Percentiles rank a stretch among this genome's conserved stretches.
These are phyloP conservation scores for Protomyces inundatus DNA, from an alignment of 1,139 yeast genomes.

Conservation along the genomic window DNA sequence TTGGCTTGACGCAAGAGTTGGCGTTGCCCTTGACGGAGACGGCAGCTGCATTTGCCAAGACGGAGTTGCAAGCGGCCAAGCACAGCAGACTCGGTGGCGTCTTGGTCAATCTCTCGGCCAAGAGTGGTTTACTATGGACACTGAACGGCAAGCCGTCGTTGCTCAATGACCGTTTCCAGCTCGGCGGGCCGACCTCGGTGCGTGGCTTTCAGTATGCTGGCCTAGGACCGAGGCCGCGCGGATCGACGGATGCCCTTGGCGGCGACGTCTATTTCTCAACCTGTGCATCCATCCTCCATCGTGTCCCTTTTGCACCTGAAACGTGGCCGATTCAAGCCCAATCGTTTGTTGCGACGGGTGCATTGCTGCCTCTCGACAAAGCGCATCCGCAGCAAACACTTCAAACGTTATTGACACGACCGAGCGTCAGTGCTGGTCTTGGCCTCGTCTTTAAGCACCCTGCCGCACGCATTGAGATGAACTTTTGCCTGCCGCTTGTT, in stretches of 20 bases:
- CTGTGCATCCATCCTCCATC: slow-evolving; percentile 63
- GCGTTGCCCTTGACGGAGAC: slow-evolving; percentile 43
- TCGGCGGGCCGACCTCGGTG: slow-evolving; percentile 83
- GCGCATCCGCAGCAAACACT: slow-evolving; percentile 25
- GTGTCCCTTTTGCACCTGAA: slow-evolving; percentile 53
- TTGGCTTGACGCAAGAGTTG: slow-evolving; percentile 55
- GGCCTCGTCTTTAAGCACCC: slow-evolving; percentile 73
- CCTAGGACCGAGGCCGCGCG: slow-evolving; percentile 65
- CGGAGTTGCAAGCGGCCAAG: slow-evolving; percentile 31
- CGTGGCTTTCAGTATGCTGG: slow-evolving; percentile 74
- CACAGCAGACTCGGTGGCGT: slow-evolving; percentile 34
- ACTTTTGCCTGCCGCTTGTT: slow-evolving; percentile 71
- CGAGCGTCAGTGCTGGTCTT: slow-evolving; percentile 58
- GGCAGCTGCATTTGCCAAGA: slow-evolving; percentile 40
- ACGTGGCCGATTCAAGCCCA: slow-evolving; percentile 35
- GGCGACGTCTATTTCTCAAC: slow-evolving; percentile 71
- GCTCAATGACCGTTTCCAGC: slow-evolving; percentile 49
- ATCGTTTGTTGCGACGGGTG: slow-evolving; percentile 42
- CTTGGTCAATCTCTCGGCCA: slow-evolving; percentile 34
- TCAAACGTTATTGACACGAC: not conserved
- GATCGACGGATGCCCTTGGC: slow-evolving; percentile 55
- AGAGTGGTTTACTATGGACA: slow-evolving; percentile 36
- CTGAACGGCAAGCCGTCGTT: slow-evolving; percentile 35
- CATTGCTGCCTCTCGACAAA: slow-evolving; percentile 48
- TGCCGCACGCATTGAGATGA: slow-evolving; percentile 84